phyloP scores from a whole-genome alignment of 176 grass and related monocot genomes.

The Oryza coarctata region DNA sequence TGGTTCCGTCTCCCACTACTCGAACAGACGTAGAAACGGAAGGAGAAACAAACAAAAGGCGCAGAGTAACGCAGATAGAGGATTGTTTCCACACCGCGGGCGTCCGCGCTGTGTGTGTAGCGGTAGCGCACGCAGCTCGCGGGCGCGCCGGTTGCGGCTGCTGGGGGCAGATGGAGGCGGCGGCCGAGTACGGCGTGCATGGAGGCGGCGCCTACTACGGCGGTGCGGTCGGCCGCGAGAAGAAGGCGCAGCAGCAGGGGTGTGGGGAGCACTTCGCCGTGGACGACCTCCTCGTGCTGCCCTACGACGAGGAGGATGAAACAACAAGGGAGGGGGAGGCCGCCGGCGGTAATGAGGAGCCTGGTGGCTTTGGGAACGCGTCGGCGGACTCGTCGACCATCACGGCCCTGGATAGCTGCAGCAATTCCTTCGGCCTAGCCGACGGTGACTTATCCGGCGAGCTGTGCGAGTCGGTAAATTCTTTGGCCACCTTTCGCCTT shows the following conservation, averaged over 20 bases:
- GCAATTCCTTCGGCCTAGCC: slow-evolving; percentile 60
- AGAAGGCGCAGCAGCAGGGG: slow-evolving; percentile 32
- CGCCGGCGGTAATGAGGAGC: slow-evolving; percentile 31
- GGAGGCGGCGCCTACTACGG: slow-evolving; percentile 27
- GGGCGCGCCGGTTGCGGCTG: not conserved
- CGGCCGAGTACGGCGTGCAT: slow-evolving; percentile 35
- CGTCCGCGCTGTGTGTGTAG: not conserved
- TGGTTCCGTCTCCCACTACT: slow-evolving; percentile 23
- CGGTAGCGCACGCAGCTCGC: not conserved
- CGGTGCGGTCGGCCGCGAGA: slow-evolving; percentile 41
- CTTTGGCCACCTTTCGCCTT: not conserved
- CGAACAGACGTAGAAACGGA: slow-evolving; percentile 36
- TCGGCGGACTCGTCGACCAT: slow-evolving; percentile 79
- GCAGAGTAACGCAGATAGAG: slow-evolving; percentile 37
- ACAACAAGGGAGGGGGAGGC: not conserved
- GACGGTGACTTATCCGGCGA: slow-evolving; percentile 65
- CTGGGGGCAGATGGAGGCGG: slow-evolving; percentile 26
- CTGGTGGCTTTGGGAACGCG: slow-evolving; percentile 35
- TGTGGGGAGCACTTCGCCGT: slow-evolving; percentile 67
- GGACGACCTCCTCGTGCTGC: slow-evolving; percentile 82
- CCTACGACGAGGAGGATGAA: slow-evolving; percentile 57
- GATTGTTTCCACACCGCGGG: not conserved
- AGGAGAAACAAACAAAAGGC: slow-evolving; percentile 22
- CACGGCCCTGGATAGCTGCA: slow-evolving; percentile 78
- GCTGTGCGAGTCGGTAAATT: slow-evolving; percentile 82